A percentile compares a stretch with the other conserved stretches of the same genome.
These are phyloP conservation scores for Wallacemonas sp. DNA, from an alignment of 208 protist species.

Conservation along the genomic window DNA sequence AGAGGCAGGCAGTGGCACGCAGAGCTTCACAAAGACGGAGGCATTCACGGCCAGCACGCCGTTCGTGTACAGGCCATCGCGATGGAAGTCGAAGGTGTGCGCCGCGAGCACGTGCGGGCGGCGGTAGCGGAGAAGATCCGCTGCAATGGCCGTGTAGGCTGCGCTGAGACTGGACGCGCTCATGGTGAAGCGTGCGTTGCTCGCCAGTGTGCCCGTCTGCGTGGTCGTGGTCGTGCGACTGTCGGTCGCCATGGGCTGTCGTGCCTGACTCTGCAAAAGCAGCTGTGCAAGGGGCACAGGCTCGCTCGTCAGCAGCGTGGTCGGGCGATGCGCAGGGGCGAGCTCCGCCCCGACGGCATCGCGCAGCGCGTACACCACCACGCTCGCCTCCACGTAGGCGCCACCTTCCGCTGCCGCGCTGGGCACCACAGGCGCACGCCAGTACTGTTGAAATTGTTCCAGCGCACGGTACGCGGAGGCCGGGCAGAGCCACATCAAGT, in stretches of 20 bases:
- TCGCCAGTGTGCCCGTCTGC: neutral
- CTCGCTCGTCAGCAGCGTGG: constrained; percentile 55
- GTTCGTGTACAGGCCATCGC: constrained; percentile 33
- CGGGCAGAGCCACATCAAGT: constrained; percentile 65
- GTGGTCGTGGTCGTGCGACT: neutral
- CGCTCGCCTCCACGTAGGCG: constrained; percentile 49
- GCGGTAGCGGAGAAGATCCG: constrained; percentile 66
- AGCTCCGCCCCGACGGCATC: constrained; percentile 56
- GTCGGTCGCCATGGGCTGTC: neutral
- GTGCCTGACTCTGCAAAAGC: constrained; percentile 25
- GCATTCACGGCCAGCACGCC: constrained; percentile 71
- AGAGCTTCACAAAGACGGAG: constrained; percentile 77
- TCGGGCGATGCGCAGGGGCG: constrained; percentile 48
- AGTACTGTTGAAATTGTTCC: constrained; percentile 25
- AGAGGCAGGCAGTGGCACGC: constrained; percentile 25
- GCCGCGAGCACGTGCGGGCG: constrained; percentile 26
- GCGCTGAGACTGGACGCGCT: constrained; percentile 42
- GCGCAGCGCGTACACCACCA: constrained; percentile 67
- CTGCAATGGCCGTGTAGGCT: constrained; percentile 65
- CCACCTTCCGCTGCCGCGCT: neutral
- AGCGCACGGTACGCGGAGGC: constrained; percentile 44
- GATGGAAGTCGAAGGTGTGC: constrained; percentile 58
- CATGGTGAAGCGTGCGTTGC: constrained; percentile 43
- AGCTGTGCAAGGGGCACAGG: constrained; percentile 33
- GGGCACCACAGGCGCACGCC: constrained; percentile 19